Percentiles rank a stretch among this genome's conserved stretches.
phyloP scores from a whole-genome alignment of 345 rosid species.

The Firmiana major region DNA sequence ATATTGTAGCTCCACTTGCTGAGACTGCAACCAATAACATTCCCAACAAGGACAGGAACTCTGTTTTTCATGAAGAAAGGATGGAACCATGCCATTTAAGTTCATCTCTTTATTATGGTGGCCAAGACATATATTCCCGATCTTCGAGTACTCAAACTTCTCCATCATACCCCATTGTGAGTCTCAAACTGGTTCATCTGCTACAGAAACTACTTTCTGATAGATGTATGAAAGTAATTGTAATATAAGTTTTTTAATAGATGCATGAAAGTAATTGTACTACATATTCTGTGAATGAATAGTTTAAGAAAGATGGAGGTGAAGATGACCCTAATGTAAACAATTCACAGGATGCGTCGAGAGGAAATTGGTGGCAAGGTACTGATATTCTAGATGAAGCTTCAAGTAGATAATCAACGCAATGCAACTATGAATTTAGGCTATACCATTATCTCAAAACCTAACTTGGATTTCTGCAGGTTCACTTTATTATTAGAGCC shows the following conservation, averaged over 20 bases:
- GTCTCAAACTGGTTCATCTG: slow-evolving; percentile 21
- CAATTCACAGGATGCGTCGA: slow-evolving; percentile 55
- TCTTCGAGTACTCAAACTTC: slow-evolving; percentile 33
- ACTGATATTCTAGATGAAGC: slow-evolving; percentile 4
- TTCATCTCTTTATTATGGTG: slow-evolving; percentile 87
- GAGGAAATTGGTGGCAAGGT: slow-evolving; percentile 99
- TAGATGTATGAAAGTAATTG: background rate
- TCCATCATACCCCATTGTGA: slow-evolving; percentile 47
- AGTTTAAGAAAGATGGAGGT: slow-evolving; percentile 57
- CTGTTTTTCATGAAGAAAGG: slow-evolving; percentile 43
- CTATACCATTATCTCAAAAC: slow-evolving; percentile 5
- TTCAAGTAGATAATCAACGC: background rate
- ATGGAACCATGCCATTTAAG: slow-evolving; percentile 67
- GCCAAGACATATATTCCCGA: slow-evolving; percentile 61
- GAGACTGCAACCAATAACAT: slow-evolving; percentile 32
- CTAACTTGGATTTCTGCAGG: slow-evolving; percentile 43
- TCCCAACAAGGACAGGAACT: slow-evolving; percentile 31
- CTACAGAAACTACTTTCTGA: background rate
- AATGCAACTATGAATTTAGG: slow-evolving; percentile 2
- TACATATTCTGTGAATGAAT: slow-evolving; percentile 13
- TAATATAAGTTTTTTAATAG: background rate
- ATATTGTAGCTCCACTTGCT: slow-evolving; percentile 29
- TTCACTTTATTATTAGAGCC: slow-evolving; percentile 73
- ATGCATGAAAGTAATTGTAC: background rate
- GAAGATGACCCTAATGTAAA: slow-evolving; percentile 54